Percentiles rank a stretch among this genome's conserved stretches.
These are phyloP conservation scores for Coemansia furcata DNA, from an alignment of 192 early-diverging fungal species.

Conservation along the genomic window DNA sequence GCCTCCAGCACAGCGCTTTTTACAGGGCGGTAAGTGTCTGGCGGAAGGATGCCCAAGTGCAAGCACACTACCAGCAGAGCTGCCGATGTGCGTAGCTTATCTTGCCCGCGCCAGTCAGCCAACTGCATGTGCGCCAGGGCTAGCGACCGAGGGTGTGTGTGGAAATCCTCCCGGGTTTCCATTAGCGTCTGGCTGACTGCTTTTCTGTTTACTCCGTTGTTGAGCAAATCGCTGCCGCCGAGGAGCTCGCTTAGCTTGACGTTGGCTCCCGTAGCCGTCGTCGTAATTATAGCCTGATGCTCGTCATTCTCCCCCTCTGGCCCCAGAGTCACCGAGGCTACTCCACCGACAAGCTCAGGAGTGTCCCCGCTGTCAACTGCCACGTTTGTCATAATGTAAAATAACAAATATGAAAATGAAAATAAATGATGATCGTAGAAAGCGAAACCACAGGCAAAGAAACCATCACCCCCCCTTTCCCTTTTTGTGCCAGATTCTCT, in stretches of 20 bases:
- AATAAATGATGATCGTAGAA: background rate
- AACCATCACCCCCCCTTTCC: background rate
- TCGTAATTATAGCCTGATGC: conserved; percentile 26
- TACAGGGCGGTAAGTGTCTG: conserved; percentile 84
- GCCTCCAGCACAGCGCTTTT: conserved; percentile 89
- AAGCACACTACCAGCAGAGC: conserved; percentile 88
- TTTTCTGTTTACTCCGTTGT: conserved; percentile 9
- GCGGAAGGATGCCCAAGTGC: conserved; percentile 94
- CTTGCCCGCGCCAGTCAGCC: conserved; percentile 65
- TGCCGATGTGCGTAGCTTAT: conserved; percentile 78
- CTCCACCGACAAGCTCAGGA: conserved; percentile 2
- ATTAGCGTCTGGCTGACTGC: conserved; percentile 26
- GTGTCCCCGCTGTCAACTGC: background rate
- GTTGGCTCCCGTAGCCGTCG: conserved; percentile 34
- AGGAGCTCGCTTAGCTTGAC: conserved; percentile 42
- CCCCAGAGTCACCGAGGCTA: conserved; percentile 30
- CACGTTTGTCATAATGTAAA: conserved; percentile 11
- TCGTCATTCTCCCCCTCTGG: conserved; percentile 20
- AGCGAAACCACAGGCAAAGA: background rate
- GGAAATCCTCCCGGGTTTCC: conserved; percentile 43
- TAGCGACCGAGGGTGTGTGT: conserved; percentile 52
- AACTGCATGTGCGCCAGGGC: conserved; percentile 41
- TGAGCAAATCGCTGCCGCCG: conserved; percentile 11
- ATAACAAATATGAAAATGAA: background rate
- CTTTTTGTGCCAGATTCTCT: background rate